Base-by-base conservation (phyloP, 805 yeast genomes). In the Candida argentea region DNA sequence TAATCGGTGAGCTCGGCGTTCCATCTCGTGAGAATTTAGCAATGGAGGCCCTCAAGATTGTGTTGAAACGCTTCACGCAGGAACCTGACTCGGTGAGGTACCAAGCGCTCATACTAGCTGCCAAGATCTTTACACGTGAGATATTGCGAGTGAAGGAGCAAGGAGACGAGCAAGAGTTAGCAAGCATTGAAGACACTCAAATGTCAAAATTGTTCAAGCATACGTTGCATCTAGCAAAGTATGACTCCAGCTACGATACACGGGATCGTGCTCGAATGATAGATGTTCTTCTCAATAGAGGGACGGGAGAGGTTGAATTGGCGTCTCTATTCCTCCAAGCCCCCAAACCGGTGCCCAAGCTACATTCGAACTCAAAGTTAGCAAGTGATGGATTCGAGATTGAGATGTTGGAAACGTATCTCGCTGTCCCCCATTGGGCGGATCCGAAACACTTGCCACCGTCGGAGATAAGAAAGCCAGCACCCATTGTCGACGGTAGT, bases 231-330 rank as follows among this genome's bases (percentile, higher is more conserved):
- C 56, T 84, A 26, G 70, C 82, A 8, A 73, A 76, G 37, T 82
- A 76, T 47, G 99, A 91, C 48, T 61, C 66, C 5, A 68, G 72
- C 3, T 73, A 73, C 40, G 95, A 84, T 45, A 70, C 83, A 1
- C 66, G 97, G 34, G 97, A 91, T 46, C 65, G 89, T 34, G 85
- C 95, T 0, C 65, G 98, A 39, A 65, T 78, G 56, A 60, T 84
- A 16, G 58, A 70, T 14, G 68, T 84, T 0, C 55, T 89, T 3
- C 57, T 85, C 26, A 65, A 69, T 17, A 66, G 42, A 11, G 58
- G 56, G 9, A 32, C 32, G 20, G 43, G 35, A 36, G 42, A 73
- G 29, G 63, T 65, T 14, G 76, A 78, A 34, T 57, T 84, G 36
- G 87, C 87, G 0, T 62, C 76, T 3, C 58, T 84, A 20, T 59